Evolutionary conservation across 140 eudicot species (phyloP).

Genomic region (Oenanthe javanica): DNA sequence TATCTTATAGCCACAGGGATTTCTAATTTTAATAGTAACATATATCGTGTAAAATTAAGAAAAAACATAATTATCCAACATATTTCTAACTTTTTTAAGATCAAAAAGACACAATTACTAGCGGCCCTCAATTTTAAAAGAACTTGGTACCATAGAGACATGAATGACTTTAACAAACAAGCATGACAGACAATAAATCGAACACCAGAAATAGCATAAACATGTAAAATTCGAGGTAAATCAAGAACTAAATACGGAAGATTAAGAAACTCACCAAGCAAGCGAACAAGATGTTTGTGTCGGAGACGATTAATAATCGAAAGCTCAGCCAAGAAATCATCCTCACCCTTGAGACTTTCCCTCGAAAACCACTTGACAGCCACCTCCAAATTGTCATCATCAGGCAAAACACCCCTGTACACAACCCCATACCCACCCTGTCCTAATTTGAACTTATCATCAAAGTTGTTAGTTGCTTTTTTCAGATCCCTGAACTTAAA

Average conservation of each 20-base stretch:
- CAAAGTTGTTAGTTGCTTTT: conserved; percentile 81
- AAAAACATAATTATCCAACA: background rate
- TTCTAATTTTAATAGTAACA: background rate
- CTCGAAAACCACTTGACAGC: conserved; percentile 82
- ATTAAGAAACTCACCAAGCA: conserved; percentile 47
- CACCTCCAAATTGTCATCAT: conserved; percentile 49
- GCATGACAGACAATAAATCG: background rate
- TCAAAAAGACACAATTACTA: background rate
- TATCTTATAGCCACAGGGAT: background rate
- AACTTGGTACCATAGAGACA: background rate
- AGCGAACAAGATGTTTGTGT: conserved; percentile 75
- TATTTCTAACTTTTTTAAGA: too few relatives aligned
- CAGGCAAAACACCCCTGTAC: conserved; percentile 50
- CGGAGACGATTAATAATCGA: conserved; percentile 82
- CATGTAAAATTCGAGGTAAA: background rate
- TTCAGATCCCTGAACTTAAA: conserved; percentile 55
- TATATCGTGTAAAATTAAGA: too few relatives aligned
- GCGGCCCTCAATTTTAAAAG: background rate
- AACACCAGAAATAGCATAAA: background rate
- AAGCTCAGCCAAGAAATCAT: conserved; percentile 87
- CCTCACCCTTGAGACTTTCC: conserved; percentile 74
- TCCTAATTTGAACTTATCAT: conserved; percentile 68
- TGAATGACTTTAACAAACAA: background rate
- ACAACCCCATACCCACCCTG: conserved; percentile 90
- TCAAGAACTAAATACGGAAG: background rate